Evolutionary conservation across 2,329 filamentous ascomycete species (phyloP).

Genomic region (Ascosphaera apis): DNA sequence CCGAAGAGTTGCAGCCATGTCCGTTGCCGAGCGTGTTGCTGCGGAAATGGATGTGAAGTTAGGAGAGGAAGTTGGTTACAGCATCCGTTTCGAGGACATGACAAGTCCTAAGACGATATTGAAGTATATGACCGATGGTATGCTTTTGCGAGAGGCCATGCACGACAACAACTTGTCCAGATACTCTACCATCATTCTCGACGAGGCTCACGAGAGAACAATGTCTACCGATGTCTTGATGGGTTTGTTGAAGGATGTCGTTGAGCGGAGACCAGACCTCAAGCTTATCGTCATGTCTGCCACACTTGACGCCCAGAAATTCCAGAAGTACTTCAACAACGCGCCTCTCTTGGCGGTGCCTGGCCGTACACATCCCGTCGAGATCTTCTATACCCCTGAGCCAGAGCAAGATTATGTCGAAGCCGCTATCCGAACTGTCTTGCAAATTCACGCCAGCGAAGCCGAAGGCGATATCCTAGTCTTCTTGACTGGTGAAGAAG

Average conservation of each 20-base stretch:
- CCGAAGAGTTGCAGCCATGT: conserved; percentile 93
- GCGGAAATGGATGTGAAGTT: conserved; percentile 95
- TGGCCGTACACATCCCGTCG: conserved; percentile 86
- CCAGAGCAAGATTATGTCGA: conserved; percentile 97
- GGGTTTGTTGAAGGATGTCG: conserved; percentile 91
- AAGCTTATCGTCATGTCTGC: conserved; percentile 96
- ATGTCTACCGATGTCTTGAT: conserved; percentile 94
- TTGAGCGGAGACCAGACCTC: conserved; percentile 68
- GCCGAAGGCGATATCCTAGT: conserved; percentile 82
- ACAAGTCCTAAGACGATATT: conserved; percentile 88
- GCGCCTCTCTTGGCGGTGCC: conserved; percentile 94
- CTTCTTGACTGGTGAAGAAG: conserved; percentile 98
- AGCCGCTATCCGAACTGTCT: conserved; percentile 80
- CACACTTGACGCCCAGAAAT: conserved; percentile 94
- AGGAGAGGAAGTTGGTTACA: conserved; percentile 75
- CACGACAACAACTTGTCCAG: conserved; percentile 82
- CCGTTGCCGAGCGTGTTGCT: conserved; percentile 89
- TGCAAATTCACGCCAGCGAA: conserved; percentile 91
- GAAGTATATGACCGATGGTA: conserved; percentile 98
- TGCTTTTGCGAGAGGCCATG: conserved; percentile 75
- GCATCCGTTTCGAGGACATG: conserved; percentile 95
- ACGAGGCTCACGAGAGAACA: conserved; percentile 91
- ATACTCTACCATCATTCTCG: conserved; percentile 98
- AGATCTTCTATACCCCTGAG: conserved; percentile 83
- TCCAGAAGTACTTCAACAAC: conserved; percentile 86